phyloP scores from a whole-genome alignment of 805 yeast species.

The Ogataea degrootiae region DNA sequence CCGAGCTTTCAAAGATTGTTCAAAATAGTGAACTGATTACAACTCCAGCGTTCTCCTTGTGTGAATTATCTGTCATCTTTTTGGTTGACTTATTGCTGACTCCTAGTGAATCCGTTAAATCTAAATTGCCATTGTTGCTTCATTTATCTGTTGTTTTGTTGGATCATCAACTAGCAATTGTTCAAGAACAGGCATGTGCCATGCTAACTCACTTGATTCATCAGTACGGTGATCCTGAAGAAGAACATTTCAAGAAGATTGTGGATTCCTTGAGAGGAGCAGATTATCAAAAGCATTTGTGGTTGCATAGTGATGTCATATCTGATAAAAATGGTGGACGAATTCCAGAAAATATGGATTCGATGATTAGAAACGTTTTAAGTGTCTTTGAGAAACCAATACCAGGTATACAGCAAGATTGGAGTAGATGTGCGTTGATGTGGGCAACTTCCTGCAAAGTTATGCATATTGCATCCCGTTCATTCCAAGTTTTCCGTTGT shows the following conservation, averaged over 20 bases:
- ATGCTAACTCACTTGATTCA: conserved; percentile 70
- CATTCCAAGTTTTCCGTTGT: conserved; percentile 89
- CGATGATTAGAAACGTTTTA: conserved; percentile 58
- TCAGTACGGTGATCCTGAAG: conserved; percentile 47
- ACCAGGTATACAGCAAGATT: conserved; percentile 61
- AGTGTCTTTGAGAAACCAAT: conserved; percentile 42
- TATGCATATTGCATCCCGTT: conserved; percentile 92
- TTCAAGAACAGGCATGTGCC: conserved; percentile 80
- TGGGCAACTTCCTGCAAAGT: conserved; percentile 99
- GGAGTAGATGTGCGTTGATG: conserved; percentile 77
- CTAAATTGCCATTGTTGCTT: conserved; percentile 63
- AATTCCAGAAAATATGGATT: conserved; percentile 83
- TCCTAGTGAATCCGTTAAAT: conserved; percentile 56
- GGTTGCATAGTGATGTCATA: conserved; percentile 85
- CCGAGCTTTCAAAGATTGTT: conserved; percentile 58
- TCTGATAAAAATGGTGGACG: conserved; percentile 74
- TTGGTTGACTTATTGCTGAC: conserved; percentile 73
- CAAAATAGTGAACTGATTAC: conserved; percentile 37
- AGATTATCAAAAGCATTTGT: conserved; percentile 46
- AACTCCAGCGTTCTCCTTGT: conserved; percentile 74
- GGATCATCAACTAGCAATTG: conserved; percentile 81
- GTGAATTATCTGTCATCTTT: conserved; percentile 82
- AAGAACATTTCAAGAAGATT: conserved; percentile 51
- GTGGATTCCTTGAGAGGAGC: conserved; percentile 53
- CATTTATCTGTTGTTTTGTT: conserved; percentile 77